phyloP scores from a whole-genome alignment of 1,284 basidiomycete species.

The Rhodotorula sp. region DNA sequence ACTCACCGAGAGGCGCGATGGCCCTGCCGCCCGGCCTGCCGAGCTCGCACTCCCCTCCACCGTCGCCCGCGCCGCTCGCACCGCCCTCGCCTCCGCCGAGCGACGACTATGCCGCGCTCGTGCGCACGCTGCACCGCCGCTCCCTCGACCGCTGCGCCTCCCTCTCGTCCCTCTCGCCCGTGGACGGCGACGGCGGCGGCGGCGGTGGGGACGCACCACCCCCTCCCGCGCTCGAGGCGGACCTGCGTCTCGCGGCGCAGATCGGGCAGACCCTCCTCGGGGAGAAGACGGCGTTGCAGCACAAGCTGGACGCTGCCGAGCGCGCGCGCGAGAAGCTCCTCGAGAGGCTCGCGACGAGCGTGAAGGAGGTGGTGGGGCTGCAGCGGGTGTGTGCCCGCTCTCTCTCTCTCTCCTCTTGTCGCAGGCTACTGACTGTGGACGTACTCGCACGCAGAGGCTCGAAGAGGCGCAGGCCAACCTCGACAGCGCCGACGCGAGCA shows the following conservation, averaged over 20 bases:
- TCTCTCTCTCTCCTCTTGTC: slow-evolving; percentile 44
- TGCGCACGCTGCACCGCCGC: slow-evolving; percentile 21
- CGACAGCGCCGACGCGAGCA: slow-evolving; percentile 77
- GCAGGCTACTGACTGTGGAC: neutral
- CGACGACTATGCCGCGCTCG: slow-evolving; percentile 12
- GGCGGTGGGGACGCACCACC: neutral
- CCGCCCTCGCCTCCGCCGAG: neutral
- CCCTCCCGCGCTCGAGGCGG: slow-evolving; percentile 29
- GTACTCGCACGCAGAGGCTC: slow-evolving; percentile 61
- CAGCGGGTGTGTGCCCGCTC: slow-evolving; percentile 61
- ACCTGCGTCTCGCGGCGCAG: slow-evolving; percentile 52
- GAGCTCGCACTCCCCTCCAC: neutral
- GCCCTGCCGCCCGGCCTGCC: neutral
- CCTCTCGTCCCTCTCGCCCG: neutral
- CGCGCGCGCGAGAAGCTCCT: slow-evolving; percentile 47
- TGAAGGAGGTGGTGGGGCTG: slow-evolving; percentile 63
- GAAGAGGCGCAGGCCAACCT: slow-evolving; percentile 78
- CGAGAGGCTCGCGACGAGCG: slow-evolving; percentile 52
- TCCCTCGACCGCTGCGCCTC: neutral
- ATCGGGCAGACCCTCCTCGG: slow-evolving; percentile 87
- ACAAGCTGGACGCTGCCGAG: slow-evolving; percentile 29
- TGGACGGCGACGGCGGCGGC: too few relatives aligned
- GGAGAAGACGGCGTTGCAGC: slow-evolving; percentile 42
- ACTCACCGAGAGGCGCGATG: neutral
- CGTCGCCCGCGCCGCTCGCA: neutral